Conservation (phyloP, 192 early-diverging fungal genomes). For the Coemansia sp. region DNA sequence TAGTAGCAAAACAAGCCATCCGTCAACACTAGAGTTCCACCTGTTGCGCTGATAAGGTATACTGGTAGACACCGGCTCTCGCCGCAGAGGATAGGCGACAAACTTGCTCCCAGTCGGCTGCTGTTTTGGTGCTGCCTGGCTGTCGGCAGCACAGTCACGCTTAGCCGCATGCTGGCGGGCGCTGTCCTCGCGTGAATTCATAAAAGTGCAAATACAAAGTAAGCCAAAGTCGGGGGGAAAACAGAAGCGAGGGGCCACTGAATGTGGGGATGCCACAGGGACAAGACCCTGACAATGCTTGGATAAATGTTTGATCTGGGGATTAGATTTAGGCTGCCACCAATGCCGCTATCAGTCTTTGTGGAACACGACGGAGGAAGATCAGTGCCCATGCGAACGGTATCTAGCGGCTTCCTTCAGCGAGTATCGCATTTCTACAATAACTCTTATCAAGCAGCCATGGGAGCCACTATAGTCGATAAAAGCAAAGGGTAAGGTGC, state of each 20-base stretch:
- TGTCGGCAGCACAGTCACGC: neutral
- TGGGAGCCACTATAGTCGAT: neutral
- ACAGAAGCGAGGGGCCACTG: neutral
- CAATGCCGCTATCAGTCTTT: too few relatives aligned
- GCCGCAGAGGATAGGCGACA: constrained; percentile 18
- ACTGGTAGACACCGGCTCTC: neutral
- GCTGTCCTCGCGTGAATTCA: neutral
- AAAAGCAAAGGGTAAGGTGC: neutral
- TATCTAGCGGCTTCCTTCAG: too few relatives aligned
- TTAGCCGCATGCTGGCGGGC: neutral
- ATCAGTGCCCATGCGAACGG: too few relatives aligned
- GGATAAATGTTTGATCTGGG: too few relatives aligned
- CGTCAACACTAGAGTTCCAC: constrained; percentile 33
- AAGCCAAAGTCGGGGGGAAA: neutral
- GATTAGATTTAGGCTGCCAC: too few relatives aligned
- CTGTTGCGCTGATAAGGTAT: constrained; percentile 49
- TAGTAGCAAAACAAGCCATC: constrained; percentile 38
- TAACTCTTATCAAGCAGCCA: neutral
- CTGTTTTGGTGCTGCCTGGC: neutral
- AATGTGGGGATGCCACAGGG: too few relatives aligned
- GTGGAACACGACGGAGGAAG: too few relatives aligned
- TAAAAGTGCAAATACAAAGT: neutral
- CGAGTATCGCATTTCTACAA: too few relatives aligned
- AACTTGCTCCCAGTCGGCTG: constrained; percentile 6
- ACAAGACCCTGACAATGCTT: too few relatives aligned